phyloP scores from a whole-genome alignment of 805 yeast species.

The Yarrowia keelungensis region DNA sequence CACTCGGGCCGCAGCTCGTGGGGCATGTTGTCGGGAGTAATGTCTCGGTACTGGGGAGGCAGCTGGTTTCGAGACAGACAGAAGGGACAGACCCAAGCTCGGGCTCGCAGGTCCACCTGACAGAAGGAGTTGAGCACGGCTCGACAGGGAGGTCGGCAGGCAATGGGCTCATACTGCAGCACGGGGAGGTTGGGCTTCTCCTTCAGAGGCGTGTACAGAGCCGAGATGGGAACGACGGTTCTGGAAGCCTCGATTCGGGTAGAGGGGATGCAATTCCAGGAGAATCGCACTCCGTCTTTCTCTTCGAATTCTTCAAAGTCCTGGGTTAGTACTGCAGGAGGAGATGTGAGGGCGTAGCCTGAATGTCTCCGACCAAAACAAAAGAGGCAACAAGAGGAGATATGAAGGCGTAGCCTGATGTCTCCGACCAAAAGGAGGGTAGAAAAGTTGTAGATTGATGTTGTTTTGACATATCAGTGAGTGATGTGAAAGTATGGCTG shows the following conservation, averaged over 20 bases:
- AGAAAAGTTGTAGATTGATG: no score
- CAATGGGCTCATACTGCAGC: slow-evolving; percentile 84
- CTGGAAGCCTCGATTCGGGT: slow-evolving; percentile 88
- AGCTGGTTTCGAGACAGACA: slow-evolving; percentile 79
- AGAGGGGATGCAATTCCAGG: slow-evolving; percentile 88
- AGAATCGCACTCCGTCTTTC: slow-evolving; percentile 70
- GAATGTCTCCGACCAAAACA: no score
- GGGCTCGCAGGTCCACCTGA: slow-evolving; percentile 73
- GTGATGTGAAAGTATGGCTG: no score
- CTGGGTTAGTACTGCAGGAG: slow-evolving; percentile 41
- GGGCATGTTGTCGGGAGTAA: slow-evolving; percentile 79
- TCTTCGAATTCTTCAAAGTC: slow-evolving; percentile 69
- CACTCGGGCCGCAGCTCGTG: slow-evolving; percentile 70
- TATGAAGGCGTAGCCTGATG: no score
- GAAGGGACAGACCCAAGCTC: slow-evolving; percentile 83
- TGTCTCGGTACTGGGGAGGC: slow-evolving; percentile 81
- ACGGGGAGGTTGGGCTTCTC: slow-evolving; percentile 75
- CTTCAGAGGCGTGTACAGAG: slow-evolving; percentile 92
- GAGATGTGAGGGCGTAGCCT: no score
- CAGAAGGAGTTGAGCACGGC: slow-evolving; percentile 79
- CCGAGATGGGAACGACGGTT: slow-evolving; percentile 92
- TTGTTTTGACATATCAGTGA: no score
- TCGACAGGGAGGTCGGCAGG: slow-evolving; percentile 82
- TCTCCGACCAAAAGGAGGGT: no score
- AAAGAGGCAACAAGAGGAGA: no score